A percentile compares a stretch with the other conserved stretches of the same genome.
Conservation (phyloP, 139 green algal genomes). For the Chlamydomonas eustigma region DNA sequence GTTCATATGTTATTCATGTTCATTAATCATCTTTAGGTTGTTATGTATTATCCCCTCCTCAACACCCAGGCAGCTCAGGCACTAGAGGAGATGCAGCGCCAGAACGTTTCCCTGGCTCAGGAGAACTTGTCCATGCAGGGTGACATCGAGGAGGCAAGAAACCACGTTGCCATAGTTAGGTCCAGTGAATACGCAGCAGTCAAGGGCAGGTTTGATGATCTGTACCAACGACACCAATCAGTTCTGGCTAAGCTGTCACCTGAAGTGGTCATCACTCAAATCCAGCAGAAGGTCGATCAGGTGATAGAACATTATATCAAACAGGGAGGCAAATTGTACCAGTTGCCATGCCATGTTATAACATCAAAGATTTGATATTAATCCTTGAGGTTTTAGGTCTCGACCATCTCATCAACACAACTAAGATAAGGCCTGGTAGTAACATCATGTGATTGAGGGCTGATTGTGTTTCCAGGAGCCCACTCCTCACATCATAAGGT, state of each 20-base stretch:
- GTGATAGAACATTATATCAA: too few species aligned
- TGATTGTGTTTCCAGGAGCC: too few species aligned
- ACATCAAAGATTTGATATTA: too few species aligned
- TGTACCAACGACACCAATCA: constrained; percentile 41
- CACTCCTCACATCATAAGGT: too few species aligned
- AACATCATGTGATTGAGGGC: too few species aligned
- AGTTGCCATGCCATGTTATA: too few species aligned
- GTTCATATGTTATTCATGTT: neutral
- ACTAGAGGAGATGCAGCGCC: constrained; percentile 36
- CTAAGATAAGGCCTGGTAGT: too few species aligned
- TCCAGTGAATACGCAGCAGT: constrained; percentile 49
- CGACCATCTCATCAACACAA: too few species aligned
- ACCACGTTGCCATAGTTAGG: constrained; percentile 65
- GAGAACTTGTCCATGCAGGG: constrained; percentile 43
- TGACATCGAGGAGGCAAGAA: constrained; percentile 49
- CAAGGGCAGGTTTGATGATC: constrained; percentile 47
- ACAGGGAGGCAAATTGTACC: too few species aligned
- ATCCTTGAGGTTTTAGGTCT: too few species aligned
- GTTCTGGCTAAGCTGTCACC: constrained; percentile 29
- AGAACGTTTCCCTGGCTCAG: constrained; percentile 41
- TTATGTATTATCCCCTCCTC: neutral
- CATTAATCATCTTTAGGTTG: neutral
- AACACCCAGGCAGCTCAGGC: constrained; percentile 28
- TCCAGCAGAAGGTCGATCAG: constrained; percentile 39
- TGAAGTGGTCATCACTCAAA: constrained; percentile 25